Percentiles rank a stretch among this genome's conserved stretches.
These are phyloP conservation scores for Diaporthe eres DNA, from an alignment of 2,329 filamentous ascomycete genomes.

Conservation along the genomic window DNA sequence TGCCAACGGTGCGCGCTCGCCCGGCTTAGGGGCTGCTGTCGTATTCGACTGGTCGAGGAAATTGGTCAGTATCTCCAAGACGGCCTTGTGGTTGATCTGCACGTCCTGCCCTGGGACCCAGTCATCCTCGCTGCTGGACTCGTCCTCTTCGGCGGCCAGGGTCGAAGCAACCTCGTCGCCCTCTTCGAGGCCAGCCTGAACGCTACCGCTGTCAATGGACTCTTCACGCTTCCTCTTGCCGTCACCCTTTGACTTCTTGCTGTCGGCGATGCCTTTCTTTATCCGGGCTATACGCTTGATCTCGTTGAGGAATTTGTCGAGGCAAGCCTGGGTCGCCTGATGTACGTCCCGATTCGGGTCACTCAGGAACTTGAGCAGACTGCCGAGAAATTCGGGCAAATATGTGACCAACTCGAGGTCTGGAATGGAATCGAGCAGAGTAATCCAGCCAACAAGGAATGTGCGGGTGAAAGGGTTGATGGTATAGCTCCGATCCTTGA, in stretches of 20 bases:
- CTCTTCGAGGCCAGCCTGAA: constrained; percentile 70
- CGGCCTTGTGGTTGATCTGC: constrained; percentile 91
- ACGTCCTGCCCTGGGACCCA: constrained; percentile 99
- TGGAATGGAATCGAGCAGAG: constrained; percentile 93
- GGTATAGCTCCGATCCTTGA: constrained; percentile 94
- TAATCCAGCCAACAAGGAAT: constrained; percentile 97
- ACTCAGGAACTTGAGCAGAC: constrained; percentile 90
- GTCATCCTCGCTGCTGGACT: constrained; percentile 83
- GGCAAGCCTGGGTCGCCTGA: constrained; percentile 87
- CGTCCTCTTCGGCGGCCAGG: constrained; percentile 69
- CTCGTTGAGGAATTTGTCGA: constrained; percentile 92
- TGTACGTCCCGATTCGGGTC: constrained; percentile 96
- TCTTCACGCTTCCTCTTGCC: constrained; percentile 78
- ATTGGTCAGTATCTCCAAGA: constrained; percentile 90
- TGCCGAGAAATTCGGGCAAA: constrained; percentile 90
- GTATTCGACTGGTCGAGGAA: constrained; percentile 74
- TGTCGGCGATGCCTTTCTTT: constrained; percentile 92
- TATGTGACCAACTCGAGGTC: constrained; percentile 95
- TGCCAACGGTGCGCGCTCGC: constrained; percentile 32
- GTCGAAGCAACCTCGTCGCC: constrained; percentile 73
- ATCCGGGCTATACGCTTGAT: constrained; percentile 95
- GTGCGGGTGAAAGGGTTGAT: constrained; percentile 95
- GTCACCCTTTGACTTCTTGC: constrained; percentile 78
- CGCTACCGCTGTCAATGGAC: constrained; percentile 77
- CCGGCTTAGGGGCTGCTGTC: constrained; percentile 22